Evolutionary conservation across 1,284 basidiomycete species (phyloP).

Genomic region (Cutaneotrichosporon cavernicola): DNA sequence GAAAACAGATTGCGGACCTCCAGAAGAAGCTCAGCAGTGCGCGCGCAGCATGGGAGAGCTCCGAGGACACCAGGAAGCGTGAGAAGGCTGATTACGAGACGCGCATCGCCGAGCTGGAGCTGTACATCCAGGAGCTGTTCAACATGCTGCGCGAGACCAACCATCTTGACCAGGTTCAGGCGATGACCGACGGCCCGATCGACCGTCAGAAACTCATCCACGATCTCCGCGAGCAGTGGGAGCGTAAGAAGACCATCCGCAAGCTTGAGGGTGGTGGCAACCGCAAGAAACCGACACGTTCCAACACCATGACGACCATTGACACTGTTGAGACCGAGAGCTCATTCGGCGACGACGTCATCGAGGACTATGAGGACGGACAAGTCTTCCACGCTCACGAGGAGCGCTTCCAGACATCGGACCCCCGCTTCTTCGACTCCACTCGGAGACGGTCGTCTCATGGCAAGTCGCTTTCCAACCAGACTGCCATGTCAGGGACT

Average conservation of each 20-base stretch:
- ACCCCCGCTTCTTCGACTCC: constrained; percentile 8
- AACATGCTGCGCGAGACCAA: constrained; percentile 83
- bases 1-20: constrained; percentile 67
- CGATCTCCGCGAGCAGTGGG: constrained; percentile 69
- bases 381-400: constrained; percentile 51
- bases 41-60: constrained; percentile 70
- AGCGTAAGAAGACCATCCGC: constrained; percentile 78
- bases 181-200: constrained; percentile 59
- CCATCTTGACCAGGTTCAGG: constrained; percentile 69
- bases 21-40: constrained; percentile 79
- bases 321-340: constrained; percentile 1
- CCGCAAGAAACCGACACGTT: constrained; percentile 11
- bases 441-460: constrained; percentile 6
- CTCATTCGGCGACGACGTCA: constrained; percentile 25
- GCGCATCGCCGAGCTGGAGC: constrained; percentile 80
- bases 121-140: constrained; percentile 91
- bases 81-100: constrained; percentile 83
- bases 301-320: constrained; percentile 4
- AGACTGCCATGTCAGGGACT: constrained; percentile 57
- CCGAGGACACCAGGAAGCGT: constrained; percentile 74
- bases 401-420: constrained; percentile 29
- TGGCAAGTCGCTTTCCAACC: constrained; percentile 17
- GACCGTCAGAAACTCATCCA: constrained; percentile 78
- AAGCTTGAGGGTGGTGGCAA: constrained; percentile 70
- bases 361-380: constrained; percentile 44